Evolutionary conservation across 495 filamentous ascomycete species (phyloP), one percentile per base, ranked within the genome.

Genomic region (Chaetomidium leptoderma): DNA sequence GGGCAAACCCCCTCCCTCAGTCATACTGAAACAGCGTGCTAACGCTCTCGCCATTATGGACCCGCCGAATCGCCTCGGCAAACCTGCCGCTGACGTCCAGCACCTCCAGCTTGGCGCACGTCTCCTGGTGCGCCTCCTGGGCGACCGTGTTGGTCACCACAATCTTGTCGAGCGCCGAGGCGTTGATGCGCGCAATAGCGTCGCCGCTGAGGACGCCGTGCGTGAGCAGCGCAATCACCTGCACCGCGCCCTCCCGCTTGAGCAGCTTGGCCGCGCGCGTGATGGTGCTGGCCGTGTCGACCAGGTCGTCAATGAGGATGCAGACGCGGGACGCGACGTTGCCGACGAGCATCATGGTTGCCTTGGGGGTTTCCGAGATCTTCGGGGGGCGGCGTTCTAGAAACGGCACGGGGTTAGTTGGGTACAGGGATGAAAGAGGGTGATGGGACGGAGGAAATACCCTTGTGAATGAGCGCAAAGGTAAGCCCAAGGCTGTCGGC

Each of bases 391-490:
- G 90, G 55, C 92, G 92, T 81, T 98, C 93, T 92, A 42, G 30
- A 35, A 32, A n/a, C n/a, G n/a, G n/a, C n/a, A n/a, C n/a, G n/a
- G n/a, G n/a, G 54, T 55, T 58, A 33, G 47, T 27, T 40, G 30
- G 29, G 27, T 6, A 39, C 60, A 55, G 33, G 14, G 44, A 7
- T 58, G 55, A 48, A 48, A 17, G 37, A 48, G 36, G 89, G 37
- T 39, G 13, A 39, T 7, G 50, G 53, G 53, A 27, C 24, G 21
- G 37, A 58, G 53, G 63, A 4, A 1, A 90, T 78, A 79, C 95
- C 93, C 86, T 97, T 98, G 78, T 98, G 93, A 63, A 98, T 97
- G 57, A 98, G 79, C 11, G 95, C 93, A 73, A 98, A 97, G 44
- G 89, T 86, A 75, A 97, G 88, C 58, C 88, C 89, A 64, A 98